Percentiles rank a stretch among this genome's conserved stretches.
phyloP scores from a whole-genome alignment of 2,329 filamentous ascomycete genomes.

The Didymella segeticola region DNA sequence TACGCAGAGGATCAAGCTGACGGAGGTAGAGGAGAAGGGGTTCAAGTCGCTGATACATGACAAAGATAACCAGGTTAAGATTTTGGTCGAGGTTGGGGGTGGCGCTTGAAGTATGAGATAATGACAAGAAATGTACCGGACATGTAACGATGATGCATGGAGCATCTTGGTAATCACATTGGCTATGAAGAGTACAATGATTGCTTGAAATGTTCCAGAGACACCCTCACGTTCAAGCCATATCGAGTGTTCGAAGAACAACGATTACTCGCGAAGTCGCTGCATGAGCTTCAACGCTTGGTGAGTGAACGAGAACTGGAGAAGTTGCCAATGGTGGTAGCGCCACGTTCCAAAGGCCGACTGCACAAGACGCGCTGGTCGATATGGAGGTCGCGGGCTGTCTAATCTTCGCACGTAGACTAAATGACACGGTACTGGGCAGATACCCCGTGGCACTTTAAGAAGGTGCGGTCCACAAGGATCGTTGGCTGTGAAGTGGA shows the following conservation, averaged over 20 bases:
- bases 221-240: slow-evolving; percentile 33
- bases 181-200: not conserved
- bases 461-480: slow-evolving; percentile 75
- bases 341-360: slow-evolving; percentile 37
- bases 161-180: slow-evolving; percentile 16
- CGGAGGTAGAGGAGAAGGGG: slow-evolving; percentile 56
- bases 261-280: slow-evolving; percentile 21
- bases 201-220: slow-evolving; percentile 31
- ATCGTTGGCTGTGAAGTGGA: not conserved
- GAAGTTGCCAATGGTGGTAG: slow-evolving; percentile 35
- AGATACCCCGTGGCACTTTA: slow-evolving; percentile 83
- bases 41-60: slow-evolving; percentile 57
- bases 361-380: slow-evolving; percentile 45
- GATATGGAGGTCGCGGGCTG: slow-evolving; percentile 37
- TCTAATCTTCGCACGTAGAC: slow-evolving; percentile 89
- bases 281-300: not conserved
- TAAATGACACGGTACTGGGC: slow-evolving; percentile 87
- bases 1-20: slow-evolving; percentile 55
- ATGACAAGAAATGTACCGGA: not conserved
- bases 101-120: slow-evolving; percentile 18
- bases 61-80: slow-evolving; percentile 59
- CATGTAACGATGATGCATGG: not conserved
- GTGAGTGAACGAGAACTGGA: slow-evolving; percentile 31
- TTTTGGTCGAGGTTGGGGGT: slow-evolving; percentile 52
- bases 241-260: slow-evolving; percentile 16